These are phyloP conservation scores for Candida succiphila DNA, from an alignment of 805 yeast genomes.

Conservation along the genomic window DNA sequence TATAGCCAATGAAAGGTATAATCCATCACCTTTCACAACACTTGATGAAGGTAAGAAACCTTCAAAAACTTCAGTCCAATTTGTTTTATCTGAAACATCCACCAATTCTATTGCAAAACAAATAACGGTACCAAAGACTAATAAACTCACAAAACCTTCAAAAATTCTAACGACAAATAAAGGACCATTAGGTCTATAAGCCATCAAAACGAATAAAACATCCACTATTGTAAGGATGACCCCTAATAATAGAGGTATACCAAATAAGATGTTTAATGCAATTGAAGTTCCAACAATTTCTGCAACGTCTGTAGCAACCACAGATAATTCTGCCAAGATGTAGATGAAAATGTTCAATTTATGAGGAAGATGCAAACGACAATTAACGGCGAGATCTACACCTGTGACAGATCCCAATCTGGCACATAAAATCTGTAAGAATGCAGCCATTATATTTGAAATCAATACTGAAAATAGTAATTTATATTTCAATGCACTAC, in stretches of 20 bases:
- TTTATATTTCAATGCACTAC: conserved; percentile 77
- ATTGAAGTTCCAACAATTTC: conserved; percentile 98
- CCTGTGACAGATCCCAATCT: conserved; percentile 94
- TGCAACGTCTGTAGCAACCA: conserved; percentile 92
- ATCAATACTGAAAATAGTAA: conserved; percentile 68
- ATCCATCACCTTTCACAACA: conserved; percentile 47
- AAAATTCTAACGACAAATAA: conserved; percentile 68
- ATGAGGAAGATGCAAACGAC: conserved; percentile 63
- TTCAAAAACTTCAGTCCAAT: conserved; percentile 47
- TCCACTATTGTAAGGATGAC: conserved; percentile 80
- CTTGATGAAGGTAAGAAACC: conserved; percentile 56
- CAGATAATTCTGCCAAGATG: conserved; percentile 78
- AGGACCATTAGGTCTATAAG: conserved; percentile 79
- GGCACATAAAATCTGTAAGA: conserved; percentile 76
- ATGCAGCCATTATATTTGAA: conserved; percentile 79
- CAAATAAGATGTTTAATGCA: conserved; percentile 73
- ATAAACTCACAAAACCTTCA: conserved; percentile 68
- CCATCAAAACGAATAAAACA: conserved; percentile 76
- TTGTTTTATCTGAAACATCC: conserved; percentile 49
- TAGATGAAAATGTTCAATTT: conserved; percentile 55
- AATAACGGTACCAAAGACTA: conserved; percentile 74
- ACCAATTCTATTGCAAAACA: conserved; percentile 76
- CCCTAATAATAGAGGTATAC: conserved; percentile 74
- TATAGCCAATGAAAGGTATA: conserved; percentile 75
- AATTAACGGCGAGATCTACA: conserved; percentile 78